Conservation (phyloP, 2,329 filamentous ascomycete genomes). For the Coleophoma cylindrospora region DNA sequence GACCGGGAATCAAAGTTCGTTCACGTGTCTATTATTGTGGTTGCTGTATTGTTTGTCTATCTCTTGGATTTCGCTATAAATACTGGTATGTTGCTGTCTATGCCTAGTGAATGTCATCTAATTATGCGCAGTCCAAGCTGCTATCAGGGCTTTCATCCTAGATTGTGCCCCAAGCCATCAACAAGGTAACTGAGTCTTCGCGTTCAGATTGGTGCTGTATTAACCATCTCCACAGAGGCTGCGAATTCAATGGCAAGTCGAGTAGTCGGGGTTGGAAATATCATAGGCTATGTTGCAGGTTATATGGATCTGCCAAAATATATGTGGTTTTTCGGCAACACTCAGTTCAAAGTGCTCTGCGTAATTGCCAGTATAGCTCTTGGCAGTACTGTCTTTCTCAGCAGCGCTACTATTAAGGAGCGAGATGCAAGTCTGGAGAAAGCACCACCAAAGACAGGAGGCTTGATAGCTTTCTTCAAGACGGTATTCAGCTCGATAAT, state of each 20-base stretch:
- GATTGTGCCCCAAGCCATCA: conserved; percentile 90
- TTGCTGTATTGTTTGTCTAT: conserved; percentile 84
- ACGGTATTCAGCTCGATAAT: conserved; percentile 72
- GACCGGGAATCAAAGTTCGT: conserved; percentile 60
- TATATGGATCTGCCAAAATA: conserved; percentile 73
- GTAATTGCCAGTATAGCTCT: conserved; percentile 76
- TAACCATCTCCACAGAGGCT: conserved; percentile 46
- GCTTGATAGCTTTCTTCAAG: conserved; percentile 73
- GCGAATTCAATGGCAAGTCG: conserved; percentile 94
- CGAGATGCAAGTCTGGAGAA: conserved; percentile 74
- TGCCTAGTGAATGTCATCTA: conserved; percentile 1
- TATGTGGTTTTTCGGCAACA: conserved; percentile 76
- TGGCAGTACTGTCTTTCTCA: conserved; percentile 63
- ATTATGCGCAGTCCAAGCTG: conserved; percentile 67
- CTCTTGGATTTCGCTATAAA: conserved; percentile 93
- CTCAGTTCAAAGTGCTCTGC: conserved; percentile 90
- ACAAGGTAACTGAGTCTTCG: conserved; percentile 44
- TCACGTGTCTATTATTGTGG: conserved; percentile 62
- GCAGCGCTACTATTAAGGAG: conserved; percentile 66
- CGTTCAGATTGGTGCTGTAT: conserved; percentile 6
- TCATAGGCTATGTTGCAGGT: conserved; percentile 82
- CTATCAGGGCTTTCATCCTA: conserved; percentile 86
- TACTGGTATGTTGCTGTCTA: conserved; percentile 52
- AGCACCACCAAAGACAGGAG: conserved; percentile 53
- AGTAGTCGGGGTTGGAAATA: conserved; percentile 82